Evolutionary conservation across 257 asterid species (phyloP).

Genomic region (Thymus quinquecostatus): DNA sequence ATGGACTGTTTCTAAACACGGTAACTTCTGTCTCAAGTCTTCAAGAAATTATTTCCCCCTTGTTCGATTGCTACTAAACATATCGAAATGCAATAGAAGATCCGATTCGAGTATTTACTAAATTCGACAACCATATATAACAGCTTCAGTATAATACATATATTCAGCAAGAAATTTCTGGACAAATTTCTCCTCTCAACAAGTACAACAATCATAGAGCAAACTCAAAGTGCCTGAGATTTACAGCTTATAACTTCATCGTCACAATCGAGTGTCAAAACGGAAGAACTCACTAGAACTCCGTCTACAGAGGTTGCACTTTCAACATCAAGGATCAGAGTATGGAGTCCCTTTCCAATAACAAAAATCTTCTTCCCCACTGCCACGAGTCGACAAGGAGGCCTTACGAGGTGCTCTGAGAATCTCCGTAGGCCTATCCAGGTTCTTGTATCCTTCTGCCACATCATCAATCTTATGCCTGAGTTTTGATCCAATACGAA

Average conservation of each 20-base stretch:
- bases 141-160: neutral
- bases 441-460: constrained; percentile 56
- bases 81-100: too few species aligned
- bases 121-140: neutral
- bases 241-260: constrained; percentile 67
- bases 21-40: neutral
- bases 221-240: constrained; percentile 52
- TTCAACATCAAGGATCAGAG: constrained; percentile 58
- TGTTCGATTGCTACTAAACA: too few species aligned
- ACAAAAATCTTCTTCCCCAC: constrained; percentile 64
- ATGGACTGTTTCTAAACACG: neutral
- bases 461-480: constrained; percentile 69
- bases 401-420: constrained; percentile 44
- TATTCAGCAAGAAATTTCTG: neutral
- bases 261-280: constrained; percentile 41
- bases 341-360: constrained; percentile 71
- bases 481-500: constrained; percentile 71
- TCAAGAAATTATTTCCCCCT: neutral
- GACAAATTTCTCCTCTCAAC: neutral
- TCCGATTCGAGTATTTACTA: too few species aligned
- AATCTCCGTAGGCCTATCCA: constrained; percentile 64
- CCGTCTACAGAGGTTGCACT: constrained; percentile 45
- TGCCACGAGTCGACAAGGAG: constrained; percentile 66
- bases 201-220: constrained; percentile 2
- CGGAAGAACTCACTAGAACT: constrained; percentile 51